Evolutionary conservation across 2,329 filamentous ascomycete species (phyloP).

Genomic region (Fusarium kyushuense): DNA sequence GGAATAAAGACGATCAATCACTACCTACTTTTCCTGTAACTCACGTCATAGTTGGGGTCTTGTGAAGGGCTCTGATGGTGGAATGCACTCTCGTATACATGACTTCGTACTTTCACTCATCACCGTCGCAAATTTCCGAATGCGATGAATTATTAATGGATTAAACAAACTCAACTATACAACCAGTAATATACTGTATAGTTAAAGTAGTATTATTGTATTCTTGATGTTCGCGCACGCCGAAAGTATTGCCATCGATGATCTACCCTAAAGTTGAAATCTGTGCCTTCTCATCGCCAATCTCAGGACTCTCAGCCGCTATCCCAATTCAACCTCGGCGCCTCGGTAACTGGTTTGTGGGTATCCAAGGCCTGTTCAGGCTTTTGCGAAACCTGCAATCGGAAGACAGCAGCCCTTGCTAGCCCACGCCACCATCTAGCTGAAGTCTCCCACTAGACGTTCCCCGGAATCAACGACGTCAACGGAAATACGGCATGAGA

Average conservation of each 20-base stretch:
- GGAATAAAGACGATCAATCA: too few species aligned
- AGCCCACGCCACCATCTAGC: constrained; percentile 15
- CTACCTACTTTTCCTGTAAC: too few species aligned
- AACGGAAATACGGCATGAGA: constrained; percentile 15
- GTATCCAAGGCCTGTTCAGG: constrained; percentile 22
- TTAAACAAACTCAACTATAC: neutral
- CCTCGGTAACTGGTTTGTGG: constrained; percentile 2
- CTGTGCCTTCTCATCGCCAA: neutral
- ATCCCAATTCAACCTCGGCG: constrained; percentile 13
- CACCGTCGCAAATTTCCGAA: neutral
- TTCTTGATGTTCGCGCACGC: neutral
- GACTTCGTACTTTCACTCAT: too few species aligned
- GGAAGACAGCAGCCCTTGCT: neutral
- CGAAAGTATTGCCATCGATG: neutral
- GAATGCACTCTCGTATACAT: neutral
- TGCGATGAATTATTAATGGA: neutral
- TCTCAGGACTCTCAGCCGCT: constrained; percentile 1
- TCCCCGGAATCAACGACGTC: constrained; percentile 3
- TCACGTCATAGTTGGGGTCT: too few species aligned
- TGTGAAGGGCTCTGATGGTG: too few species aligned
- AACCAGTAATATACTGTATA: accelerated
- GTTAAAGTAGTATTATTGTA: neutral
- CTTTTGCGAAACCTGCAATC: neutral
- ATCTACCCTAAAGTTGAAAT: constrained; percentile 8
- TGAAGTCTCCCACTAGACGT: constrained; percentile 13